Conservation (phyloP, 176 grass and related monocot species). For the Dendrocalamus sinicus region DNA sequence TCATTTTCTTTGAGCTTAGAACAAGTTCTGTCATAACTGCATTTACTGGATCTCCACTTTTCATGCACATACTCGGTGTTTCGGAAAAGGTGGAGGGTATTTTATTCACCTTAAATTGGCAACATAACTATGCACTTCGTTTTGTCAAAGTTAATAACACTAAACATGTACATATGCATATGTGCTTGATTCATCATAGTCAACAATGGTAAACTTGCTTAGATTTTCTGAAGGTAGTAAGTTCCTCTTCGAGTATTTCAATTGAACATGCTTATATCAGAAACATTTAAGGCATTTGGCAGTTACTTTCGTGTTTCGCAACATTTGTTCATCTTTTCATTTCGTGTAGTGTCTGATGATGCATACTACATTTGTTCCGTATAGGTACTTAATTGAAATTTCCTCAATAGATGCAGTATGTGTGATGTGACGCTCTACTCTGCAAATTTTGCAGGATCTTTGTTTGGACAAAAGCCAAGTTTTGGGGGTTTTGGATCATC, state of each 20-base stretch:
- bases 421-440: conserved; percentile 19
- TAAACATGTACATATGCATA: background rate
- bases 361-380: background rate
- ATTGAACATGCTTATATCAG: conserved; percentile 1
- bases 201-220: background rate
- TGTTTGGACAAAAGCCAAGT: conserved; percentile 85
- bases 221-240: background rate
- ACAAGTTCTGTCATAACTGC: background rate
- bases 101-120: conserved; percentile 6
- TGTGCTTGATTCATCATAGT: background rate
- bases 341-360: background rate
- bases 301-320: background rate
- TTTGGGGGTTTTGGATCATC: conserved; percentile 87
- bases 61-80: background rate
- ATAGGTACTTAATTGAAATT: background rate
- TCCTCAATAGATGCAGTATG: background rate
- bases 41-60: conserved; percentile 13
- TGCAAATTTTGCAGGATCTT: conserved; percentile 58
- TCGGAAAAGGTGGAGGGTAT: background rate
- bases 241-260: background rate
- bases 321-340: conserved; percentile 5
- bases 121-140: background rate
- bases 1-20: conserved; percentile 14
- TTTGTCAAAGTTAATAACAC: background rate
- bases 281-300: background rate